Base-by-base conservation (phyloP, 345 rosid species). In the Ailanthus altissimus region DNA sequence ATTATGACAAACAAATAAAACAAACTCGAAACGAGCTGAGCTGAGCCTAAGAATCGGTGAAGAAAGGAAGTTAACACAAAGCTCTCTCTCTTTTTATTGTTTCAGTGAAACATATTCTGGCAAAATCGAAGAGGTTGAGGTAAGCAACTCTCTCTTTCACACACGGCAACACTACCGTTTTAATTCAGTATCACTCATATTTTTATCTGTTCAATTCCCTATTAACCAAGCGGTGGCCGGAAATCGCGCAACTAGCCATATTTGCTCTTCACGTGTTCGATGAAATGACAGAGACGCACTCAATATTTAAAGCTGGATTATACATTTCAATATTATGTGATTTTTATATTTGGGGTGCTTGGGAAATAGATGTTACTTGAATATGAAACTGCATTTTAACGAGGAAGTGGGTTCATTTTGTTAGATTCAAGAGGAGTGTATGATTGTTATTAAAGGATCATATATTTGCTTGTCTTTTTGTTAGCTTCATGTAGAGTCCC, bases 271-370 rank as follows among this genome's bases (percentile, higher is more conserved):
- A 47, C 36, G 1, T 49, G 49, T 61, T 74, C 69, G 77, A 61
- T 18, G 68, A 74, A 74, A 74, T 62, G 77, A 62, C 77, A 5
- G 12, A 74, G 1, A 8, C 18, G 42, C 21, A 8, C 13, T 63
- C 11, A 0, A n/a, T 25, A 54, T n/a, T 6, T 18, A 20, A 20
- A 1, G 25, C 59, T 6, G 59, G 25, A n/a, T 54, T 53, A 54
- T 20, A 20, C 11, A 54, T 54, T 54, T 54, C 59, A 54, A 54
- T 54, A 54, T 8, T 25, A 54, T 20, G 4, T 3, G 25, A 6
- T 54, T 54, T 20, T 32, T 32, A 32, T 32, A 1, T 32, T 32
- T 32, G 38, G 2, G 38, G 38, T 32, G 38, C 38, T 32, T 32
- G 38, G 38, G 38, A 32, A 32, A 32, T 1, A 3, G 38, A 1